Evolutionary conservation across 2,329 filamentous ascomycete species (phyloP).

Genomic region (Exutisphaerella laricina): DNA sequence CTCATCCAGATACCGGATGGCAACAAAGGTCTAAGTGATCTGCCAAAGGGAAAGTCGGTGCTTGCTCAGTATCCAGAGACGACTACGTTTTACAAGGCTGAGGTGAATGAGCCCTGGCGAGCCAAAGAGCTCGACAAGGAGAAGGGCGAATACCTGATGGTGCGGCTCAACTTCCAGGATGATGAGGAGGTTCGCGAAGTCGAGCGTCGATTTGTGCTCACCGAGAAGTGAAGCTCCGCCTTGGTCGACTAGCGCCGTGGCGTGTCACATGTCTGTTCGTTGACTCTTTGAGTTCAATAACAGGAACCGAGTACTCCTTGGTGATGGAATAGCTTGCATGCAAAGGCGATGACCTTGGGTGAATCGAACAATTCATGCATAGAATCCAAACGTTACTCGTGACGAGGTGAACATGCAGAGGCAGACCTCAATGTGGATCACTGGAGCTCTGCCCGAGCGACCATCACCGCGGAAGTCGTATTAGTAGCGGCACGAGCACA

Average conservation of each 20-base stretch:
- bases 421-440: too few species aligned
- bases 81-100: slow-evolving; percentile 51
- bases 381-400: too few species aligned
- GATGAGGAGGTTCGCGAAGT: slow-evolving; percentile 47
- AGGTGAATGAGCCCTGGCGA: slow-evolving; percentile 42
- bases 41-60: slow-evolving; percentile 41
- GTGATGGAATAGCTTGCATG: too few species aligned
- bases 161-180: slow-evolving; percentile 45
- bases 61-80: slow-evolving; percentile 48
- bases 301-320: too few species aligned
- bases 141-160: slow-evolving; percentile 32
- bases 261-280: neutral
- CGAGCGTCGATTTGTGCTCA: slow-evolving; percentile 47
- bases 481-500: too few species aligned
- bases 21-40: slow-evolving; percentile 39
- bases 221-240: slow-evolving; percentile 32
- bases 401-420: too few species aligned
- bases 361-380: too few species aligned
- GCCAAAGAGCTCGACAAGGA: slow-evolving; percentile 29
- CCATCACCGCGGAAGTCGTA: too few species aligned
- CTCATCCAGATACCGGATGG: slow-evolving; percentile 41
- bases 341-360: too few species aligned
- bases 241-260: neutral
- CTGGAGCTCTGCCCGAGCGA: too few species aligned
- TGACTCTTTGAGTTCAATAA: too few species aligned